Conservation (phyloP, 495 filamentous ascomycete species). For the Aspergillus campestris region DNA sequence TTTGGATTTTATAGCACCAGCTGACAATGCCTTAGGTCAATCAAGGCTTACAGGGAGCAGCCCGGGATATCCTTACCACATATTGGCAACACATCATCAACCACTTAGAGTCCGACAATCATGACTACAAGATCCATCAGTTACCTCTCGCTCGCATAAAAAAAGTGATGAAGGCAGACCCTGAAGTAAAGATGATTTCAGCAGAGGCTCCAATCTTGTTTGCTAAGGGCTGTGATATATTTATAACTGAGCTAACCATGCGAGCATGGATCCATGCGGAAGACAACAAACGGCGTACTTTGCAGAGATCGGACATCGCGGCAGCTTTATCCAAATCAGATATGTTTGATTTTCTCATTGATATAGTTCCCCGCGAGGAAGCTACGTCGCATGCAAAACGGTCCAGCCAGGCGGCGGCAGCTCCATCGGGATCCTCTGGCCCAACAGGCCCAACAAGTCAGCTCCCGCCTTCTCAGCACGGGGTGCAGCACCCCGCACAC, state of each 20-base stretch:
- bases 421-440: conserved; percentile 39
- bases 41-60: conserved; percentile 86
- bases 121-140: conserved; percentile 97
- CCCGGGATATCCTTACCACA: conserved; percentile 92
- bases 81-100: conserved; percentile 99
- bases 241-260: conserved; percentile 98
- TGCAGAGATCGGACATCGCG: conserved; percentile 94
- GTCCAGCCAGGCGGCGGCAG: conserved; percentile 49
- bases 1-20: neutral
- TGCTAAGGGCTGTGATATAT: conserved; percentile 98
- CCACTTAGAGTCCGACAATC: conserved; percentile 85
- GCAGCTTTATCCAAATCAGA: conserved; percentile 92
- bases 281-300: conserved; percentile 93
- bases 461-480: conserved; percentile 53
- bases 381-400: conserved; percentile 77
- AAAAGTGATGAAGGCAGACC: conserved; percentile 99
- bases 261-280: conserved; percentile 99
- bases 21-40: conserved; percentile 56
- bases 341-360: conserved; percentile 99
- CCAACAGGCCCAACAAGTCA: conserved; percentile 34
- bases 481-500: conserved; percentile 48
- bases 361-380: conserved; percentile 95
- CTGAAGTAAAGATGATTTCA: conserved; percentile 99
- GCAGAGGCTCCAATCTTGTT: conserved; percentile 97
- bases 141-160: conserved; percentile 94